Evolutionary conservation across 1,139 yeast genomes (phyloP).

Genomic region (Saccharomycopsis phalli): DNA sequence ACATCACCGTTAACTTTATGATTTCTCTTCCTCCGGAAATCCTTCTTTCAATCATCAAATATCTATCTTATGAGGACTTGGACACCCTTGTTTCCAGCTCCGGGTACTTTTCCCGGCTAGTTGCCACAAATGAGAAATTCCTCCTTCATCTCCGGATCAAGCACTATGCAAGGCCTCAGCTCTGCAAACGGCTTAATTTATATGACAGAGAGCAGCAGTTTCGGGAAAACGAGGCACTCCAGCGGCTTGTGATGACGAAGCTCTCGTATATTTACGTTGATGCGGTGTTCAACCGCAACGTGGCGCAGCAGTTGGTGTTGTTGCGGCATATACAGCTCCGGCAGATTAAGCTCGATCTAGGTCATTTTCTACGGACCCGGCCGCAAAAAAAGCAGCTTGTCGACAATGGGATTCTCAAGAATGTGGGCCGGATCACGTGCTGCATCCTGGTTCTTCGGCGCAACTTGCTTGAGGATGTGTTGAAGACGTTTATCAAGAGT

Average conservation of each 20-base stretch:
- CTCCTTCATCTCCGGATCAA: not conserved
- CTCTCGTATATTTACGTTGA: slow-evolving; percentile 10
- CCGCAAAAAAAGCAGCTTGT: slow-evolving; percentile 8
- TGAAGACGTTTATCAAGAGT: slow-evolving; percentile 14
- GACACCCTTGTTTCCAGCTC: not conserved
- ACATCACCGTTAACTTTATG: no score
- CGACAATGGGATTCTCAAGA: slow-evolving; percentile 10
- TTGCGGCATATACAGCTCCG: slow-evolving; percentile 1
- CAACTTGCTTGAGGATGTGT: slow-evolving; percentile 14
- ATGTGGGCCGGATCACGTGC: not conserved
- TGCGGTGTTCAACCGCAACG: slow-evolving; percentile 8
- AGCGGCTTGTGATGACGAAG: slow-evolving; percentile 7
- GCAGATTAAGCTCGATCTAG: slow-evolving; percentile 4
- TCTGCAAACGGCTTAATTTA: not conserved
- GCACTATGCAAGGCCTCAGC: not conserved
- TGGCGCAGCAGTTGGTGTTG: slow-evolving; percentile 13
- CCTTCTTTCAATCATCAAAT: not conserved
- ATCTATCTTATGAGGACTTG: not conserved
- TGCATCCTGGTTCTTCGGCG: slow-evolving; percentile 6
- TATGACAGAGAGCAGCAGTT: not conserved
- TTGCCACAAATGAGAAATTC: not conserved
- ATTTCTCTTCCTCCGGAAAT: not conserved
- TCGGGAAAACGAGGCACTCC: not conserved
- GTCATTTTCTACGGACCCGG: slow-evolving; percentile 1
- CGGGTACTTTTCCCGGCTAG: not conserved